phyloP scores from a whole-genome alignment of 208 protist species.

The Acanthamoeba sp. region DNA sequence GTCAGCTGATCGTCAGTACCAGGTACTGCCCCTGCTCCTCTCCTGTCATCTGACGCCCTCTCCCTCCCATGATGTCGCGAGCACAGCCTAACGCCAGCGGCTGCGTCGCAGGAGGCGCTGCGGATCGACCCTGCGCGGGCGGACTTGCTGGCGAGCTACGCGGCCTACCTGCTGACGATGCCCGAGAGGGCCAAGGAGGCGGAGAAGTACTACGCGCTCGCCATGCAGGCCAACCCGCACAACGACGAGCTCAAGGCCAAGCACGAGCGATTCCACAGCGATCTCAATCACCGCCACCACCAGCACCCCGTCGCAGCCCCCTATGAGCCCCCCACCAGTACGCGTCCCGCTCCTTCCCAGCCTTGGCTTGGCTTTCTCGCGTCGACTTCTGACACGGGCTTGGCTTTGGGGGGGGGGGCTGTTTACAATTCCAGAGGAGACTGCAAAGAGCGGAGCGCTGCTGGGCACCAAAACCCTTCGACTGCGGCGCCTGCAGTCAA shows the following conservation, averaged over 20 bases:
- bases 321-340: background rate
- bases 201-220: conserved; percentile 64
- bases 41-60: too few relatives aligned
- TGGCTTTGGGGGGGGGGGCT: too few relatives aligned
- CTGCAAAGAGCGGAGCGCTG: background rate
- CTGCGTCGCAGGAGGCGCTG: conserved; percentile 45
- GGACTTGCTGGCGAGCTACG: conserved; percentile 43
- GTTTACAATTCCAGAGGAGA: background rate
- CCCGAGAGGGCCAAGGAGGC: conserved; percentile 56
- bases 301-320: background rate
- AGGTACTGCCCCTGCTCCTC: background rate
- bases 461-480: background rate
- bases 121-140: conserved; percentile 56
- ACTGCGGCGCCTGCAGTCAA: background rate
- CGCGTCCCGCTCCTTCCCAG: background rate
- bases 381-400: too few relatives aligned
- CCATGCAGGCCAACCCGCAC: conserved; percentile 65
- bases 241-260: conserved; percentile 61
- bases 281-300: background rate
- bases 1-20: conserved; percentile 47
- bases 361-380: too few relatives aligned
- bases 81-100: too few relatives aligned
- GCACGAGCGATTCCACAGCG: conserved; percentile 8
- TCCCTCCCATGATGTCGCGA: too few relatives aligned
- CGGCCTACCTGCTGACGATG: conserved; percentile 12